phyloP scores from a whole-genome alignment of 768 basidiomycete species.

The Rhizopogon roseolus region DNA sequence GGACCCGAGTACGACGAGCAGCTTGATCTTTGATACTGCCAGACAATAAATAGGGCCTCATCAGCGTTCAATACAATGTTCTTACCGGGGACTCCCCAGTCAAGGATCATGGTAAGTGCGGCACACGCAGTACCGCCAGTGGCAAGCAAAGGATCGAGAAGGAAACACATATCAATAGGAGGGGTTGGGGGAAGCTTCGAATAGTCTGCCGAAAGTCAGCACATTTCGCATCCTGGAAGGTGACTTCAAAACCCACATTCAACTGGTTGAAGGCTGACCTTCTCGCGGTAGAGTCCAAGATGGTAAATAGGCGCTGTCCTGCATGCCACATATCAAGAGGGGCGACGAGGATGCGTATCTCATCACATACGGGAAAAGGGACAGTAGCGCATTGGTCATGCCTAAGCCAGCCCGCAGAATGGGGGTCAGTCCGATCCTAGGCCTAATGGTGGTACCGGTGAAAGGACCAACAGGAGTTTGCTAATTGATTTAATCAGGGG shows the following conservation, averaged over 20 bases:
- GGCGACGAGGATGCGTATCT: neutral
- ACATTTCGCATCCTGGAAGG: neutral
- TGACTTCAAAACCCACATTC: slow-evolving; percentile 58
- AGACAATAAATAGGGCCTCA: neutral
- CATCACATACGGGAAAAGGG: slow-evolving; percentile 72
- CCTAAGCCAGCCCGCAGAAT: slow-evolving; percentile 91
- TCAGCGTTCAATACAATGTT: neutral
- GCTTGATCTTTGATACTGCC: slow-evolving; percentile 66
- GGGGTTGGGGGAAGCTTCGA: slow-evolving; percentile 79
- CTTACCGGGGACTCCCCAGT: slow-evolving; percentile 76
- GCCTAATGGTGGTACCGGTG: slow-evolving; percentile 70
- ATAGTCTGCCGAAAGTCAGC: slow-evolving; percentile 54
- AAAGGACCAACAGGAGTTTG: slow-evolving; percentile 78
- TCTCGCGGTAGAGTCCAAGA: slow-evolving; percentile 86
- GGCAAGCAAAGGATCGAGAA: slow-evolving; percentile 90
- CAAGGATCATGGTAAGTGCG: slow-evolving; percentile 78
- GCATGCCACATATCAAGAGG: neutral
- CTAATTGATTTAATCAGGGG: slow-evolving; percentile 28
- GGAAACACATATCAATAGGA: slow-evolving; percentile 77
- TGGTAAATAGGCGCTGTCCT: slow-evolving; percentile 86
- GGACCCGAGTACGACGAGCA: slow-evolving; percentile 79
- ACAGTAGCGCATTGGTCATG: slow-evolving; percentile 86
- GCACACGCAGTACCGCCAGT: slow-evolving; percentile 92
- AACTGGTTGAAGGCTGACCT: slow-evolving; percentile 82
- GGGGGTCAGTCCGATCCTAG: slow-evolving; percentile 81